phyloP scores from a whole-genome alignment of 306 rosid genomes.

The Castanea sativa region DNA sequence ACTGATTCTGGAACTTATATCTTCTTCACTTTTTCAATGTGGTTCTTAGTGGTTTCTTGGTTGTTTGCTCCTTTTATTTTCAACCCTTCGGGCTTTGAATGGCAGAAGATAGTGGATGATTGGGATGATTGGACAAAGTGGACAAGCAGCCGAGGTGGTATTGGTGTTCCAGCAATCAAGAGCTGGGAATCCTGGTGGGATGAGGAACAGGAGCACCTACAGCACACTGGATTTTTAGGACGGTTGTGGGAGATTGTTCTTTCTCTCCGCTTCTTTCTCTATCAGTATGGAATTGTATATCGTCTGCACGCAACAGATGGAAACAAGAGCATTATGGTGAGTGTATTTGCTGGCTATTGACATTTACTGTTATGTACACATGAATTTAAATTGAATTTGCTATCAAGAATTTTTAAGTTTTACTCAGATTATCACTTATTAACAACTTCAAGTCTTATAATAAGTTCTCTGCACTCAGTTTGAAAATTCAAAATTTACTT shows the following conservation, averaged over 20 bases:
- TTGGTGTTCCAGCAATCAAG: constrained; percentile 89
- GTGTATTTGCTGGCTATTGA: constrained; percentile 22
- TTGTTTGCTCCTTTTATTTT: constrained; percentile 91
- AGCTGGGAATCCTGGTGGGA: constrained; percentile 99
- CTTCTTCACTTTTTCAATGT: constrained; percentile 69
- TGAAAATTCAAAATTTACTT: neutral
- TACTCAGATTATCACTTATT: neutral
- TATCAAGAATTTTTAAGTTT: constrained; percentile 2
- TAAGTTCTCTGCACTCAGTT: neutral
- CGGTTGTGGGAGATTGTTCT: constrained; percentile 72
- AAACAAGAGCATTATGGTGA: constrained; percentile 76
- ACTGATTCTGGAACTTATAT: constrained; percentile 34
- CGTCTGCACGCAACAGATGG: constrained; percentile 72
- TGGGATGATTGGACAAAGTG: constrained; percentile 97
- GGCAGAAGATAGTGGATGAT: constrained; percentile 99
- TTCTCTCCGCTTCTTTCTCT: constrained; percentile 73
- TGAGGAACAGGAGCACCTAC: constrained; percentile 96
- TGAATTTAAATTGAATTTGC: constrained; percentile 22
- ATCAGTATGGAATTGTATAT: constrained; percentile 91
- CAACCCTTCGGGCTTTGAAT: constrained; percentile 98
- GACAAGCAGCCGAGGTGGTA: constrained; percentile 83
- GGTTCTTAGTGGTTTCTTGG: constrained; percentile 86
- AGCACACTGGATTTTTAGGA: constrained; percentile 63
- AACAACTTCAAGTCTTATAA: neutral
- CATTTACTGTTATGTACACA: constrained; percentile 11